Conservation (phyloP, 2,329 filamentous ascomycete genomes). For the Nothopassalora personata region DNA sequence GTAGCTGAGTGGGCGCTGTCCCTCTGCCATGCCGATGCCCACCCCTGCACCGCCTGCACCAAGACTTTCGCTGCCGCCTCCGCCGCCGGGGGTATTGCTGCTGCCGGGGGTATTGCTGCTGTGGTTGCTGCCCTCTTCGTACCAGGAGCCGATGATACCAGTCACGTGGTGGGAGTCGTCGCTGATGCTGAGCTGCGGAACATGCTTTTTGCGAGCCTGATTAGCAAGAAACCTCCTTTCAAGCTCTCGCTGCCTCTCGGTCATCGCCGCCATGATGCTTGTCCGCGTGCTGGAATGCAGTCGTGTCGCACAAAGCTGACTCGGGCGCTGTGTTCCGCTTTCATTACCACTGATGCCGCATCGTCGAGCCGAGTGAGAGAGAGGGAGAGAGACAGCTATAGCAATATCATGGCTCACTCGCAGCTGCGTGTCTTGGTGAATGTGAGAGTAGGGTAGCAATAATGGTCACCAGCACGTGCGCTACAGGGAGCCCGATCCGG, state of each 20-base stretch:
- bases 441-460: background rate
- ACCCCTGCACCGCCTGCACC: background rate
- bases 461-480: background rate
- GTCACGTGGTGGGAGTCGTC: constrained; percentile 92
- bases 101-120: constrained; percentile 35
- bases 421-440: background rate
- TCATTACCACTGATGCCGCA: background rate
- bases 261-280: background rate
- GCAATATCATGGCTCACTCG: background rate
- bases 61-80: background rate
- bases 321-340: background rate
- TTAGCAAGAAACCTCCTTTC: constrained; percentile 33
- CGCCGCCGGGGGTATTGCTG: constrained; percentile 34
- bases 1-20: constrained; percentile 70
- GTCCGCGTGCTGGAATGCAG: constrained; percentile 4
- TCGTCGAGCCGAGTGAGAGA: background rate
- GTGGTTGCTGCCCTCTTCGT: constrained; percentile 48
- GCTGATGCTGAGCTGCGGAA: constrained; percentile 64
- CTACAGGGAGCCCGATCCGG: no score
- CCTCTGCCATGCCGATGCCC: constrained; percentile 41
- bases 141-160: constrained; percentile 86
- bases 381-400: background rate
- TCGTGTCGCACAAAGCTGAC: constrained; percentile 7
- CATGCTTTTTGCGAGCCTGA: constrained; percentile 39
- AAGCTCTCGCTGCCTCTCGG: constrained; percentile 41